A percentile compares a stretch with the other conserved stretches of the same genome.
Conservation (phyloP, 1,284 basidiomycete species). For the Pascua guehoae region DNA sequence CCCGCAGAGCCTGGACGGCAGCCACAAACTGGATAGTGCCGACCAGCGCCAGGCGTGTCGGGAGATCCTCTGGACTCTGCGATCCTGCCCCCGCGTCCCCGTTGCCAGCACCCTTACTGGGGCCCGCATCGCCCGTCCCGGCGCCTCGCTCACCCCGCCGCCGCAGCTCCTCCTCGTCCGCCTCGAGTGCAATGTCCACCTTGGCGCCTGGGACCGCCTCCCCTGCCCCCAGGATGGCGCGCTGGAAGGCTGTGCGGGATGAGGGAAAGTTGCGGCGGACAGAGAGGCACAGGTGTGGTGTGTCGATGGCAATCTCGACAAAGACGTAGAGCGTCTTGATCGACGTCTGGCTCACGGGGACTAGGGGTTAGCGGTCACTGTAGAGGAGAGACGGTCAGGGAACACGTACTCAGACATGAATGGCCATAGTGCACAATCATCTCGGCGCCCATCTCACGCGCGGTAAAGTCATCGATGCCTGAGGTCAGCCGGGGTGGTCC, state of each 20-base stretch:
- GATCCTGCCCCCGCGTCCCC: not conserved
- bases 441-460: slow-evolving; percentile 91
- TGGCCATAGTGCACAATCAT: slow-evolving; percentile 99
- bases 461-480: slow-evolving; percentile 91
- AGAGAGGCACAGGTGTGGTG: slow-evolving; percentile 65
- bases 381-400: not conserved
- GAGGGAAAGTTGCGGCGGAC: slow-evolving; percentile 87
- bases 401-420: slow-evolving; percentile 78
- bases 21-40: slow-evolving; percentile 95
- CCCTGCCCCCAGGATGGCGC: slow-evolving; percentile 39
- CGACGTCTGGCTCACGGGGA: slow-evolving; percentile 83
- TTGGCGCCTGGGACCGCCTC: slow-evolving; percentile 31
- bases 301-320: slow-evolving; percentile 93
- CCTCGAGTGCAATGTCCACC: slow-evolving; percentile 41
- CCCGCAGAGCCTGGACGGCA: slow-evolving; percentile 78
- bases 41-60: slow-evolving; percentile 77
- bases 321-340: slow-evolving; percentile 98
- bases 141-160: not conserved
- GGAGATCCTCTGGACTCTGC: slow-evolving; percentile 20
- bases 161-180: slow-evolving; percentile 3
- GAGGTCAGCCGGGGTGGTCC: not conserved
- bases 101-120: too few species aligned
- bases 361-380: slow-evolving; percentile 50
- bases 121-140: not conserved
- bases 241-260: slow-evolving; percentile 39